Percentiles rank a stretch among this genome's conserved stretches.
Evolutionary conservation across 352 stramenopile genomes (phyloP).

Genomic region (Phytophthora pisi): DNA sequence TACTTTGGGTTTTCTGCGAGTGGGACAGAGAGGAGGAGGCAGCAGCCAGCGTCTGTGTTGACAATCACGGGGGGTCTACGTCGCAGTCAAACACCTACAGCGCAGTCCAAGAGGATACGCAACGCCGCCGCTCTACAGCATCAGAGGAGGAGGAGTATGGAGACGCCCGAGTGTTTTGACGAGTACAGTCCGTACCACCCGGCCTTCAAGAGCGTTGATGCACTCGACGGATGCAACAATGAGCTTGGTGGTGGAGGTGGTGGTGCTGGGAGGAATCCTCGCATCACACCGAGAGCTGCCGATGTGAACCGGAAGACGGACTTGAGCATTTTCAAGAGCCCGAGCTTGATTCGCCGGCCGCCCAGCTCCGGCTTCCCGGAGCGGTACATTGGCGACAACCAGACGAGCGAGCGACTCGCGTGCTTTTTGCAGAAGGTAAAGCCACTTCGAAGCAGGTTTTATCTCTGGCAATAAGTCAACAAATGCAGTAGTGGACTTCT

Average conservation of each 20-base stretch:
- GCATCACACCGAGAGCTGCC: background rate
- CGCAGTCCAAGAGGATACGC: constrained; percentile 21
- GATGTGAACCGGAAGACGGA: constrained; percentile 49
- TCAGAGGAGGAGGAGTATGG: constrained; percentile 14
- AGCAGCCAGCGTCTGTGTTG: background rate
- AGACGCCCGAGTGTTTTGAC: constrained; percentile 71
- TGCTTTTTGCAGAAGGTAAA: too few species aligned
- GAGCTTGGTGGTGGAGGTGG: constrained; percentile 7
- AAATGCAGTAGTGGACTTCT: constrained; percentile 9
- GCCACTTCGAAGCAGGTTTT: constrained; percentile 22
- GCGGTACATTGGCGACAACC: constrained; percentile 79
- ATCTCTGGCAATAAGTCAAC: constrained; percentile 46
- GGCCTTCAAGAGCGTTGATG: constrained; percentile 50
- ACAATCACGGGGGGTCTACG: background rate
- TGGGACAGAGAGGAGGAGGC: constrained; percentile 13
- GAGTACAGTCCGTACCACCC: constrained; percentile 84
- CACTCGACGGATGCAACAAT: constrained; percentile 44
- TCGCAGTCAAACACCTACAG: constrained; percentile 15
- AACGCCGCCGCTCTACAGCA: constrained; percentile 8
- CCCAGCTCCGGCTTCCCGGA: constrained; percentile 66
- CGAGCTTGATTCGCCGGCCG: constrained; percentile 51
- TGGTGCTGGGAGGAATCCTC: constrained; percentile 2
- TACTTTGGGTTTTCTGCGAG: too few species aligned
- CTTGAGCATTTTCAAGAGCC: constrained; percentile 84
- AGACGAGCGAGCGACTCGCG: constrained; percentile 63